These are phyloP conservation scores for Colletotrichum sp. DNA, from an alignment of 2,329 filamentous ascomycete species.

Conservation along the genomic window DNA sequence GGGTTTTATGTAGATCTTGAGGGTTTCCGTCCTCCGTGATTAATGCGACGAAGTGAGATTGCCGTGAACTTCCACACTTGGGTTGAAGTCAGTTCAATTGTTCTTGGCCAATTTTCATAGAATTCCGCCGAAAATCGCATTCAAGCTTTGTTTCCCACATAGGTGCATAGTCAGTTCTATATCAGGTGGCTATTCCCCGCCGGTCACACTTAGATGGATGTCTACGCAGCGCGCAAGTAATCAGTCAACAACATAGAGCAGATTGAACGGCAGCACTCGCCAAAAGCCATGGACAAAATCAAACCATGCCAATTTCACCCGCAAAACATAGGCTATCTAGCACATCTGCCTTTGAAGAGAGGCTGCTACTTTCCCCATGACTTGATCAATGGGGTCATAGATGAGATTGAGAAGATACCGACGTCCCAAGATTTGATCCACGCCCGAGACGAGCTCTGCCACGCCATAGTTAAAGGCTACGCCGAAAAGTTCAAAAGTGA, in stretches of 20 bases:
- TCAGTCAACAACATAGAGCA: background rate
- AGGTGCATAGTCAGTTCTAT: background rate
- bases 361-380: background rate
- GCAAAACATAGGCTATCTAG: background rate
- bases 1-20: background rate
- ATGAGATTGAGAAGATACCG: background rate
- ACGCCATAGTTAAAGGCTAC: background rate
- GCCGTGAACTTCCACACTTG: background rate
- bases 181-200: background rate
- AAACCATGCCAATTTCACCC: background rate
- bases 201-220: background rate
- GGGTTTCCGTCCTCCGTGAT: background rate
- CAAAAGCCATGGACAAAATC: background rate
- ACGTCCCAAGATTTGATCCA: background rate
- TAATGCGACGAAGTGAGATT: background rate
- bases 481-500: background rate
- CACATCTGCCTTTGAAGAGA: background rate
- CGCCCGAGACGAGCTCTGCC: background rate
- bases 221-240: background rate
- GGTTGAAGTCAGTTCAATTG: background rate
- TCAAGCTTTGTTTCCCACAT: background rate
- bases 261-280: background rate
- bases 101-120: background rate
- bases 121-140: background rate
- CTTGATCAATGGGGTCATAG: background rate